Conservation (phyloP, 495 filamentous ascomycete genomes). For the Clohesyomyces aquaticus region DNA sequence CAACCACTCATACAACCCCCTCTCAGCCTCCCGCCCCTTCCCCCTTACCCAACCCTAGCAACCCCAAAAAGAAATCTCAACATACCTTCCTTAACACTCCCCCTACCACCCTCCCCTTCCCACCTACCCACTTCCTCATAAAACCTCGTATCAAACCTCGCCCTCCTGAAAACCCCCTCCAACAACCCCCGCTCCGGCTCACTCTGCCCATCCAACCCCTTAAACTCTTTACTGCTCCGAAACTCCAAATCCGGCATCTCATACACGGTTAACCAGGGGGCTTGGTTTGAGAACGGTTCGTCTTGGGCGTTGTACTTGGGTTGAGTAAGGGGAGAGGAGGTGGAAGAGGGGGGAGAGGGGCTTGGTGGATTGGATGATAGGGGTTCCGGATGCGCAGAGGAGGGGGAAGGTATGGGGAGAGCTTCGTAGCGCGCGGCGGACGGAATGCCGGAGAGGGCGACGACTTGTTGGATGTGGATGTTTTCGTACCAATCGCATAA, state of each 20-base stretch:
- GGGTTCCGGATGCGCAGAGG: not conserved
- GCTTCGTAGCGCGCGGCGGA: conserved; percentile 33
- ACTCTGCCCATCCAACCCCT: conserved; percentile 37
- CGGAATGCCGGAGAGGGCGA: conserved; percentile 32
- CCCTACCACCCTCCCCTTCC: conserved; percentile 2
- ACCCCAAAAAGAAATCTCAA: too few species aligned
- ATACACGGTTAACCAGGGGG: conserved; percentile 40
- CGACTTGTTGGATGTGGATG: conserved; percentile 39
- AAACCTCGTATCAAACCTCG: conserved; percentile 41
- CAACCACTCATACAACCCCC: not conserved
- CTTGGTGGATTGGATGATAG: not conserved
- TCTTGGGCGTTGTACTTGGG: not conserved
- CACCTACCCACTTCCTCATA: conserved; percentile 27
- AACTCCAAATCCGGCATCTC: conserved; percentile 35
- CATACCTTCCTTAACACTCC: too few species aligned
- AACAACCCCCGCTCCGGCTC: conserved; percentile 32
- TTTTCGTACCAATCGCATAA: conserved; percentile 42
- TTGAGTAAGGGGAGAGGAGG: not conserved
- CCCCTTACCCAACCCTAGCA: too few species aligned
- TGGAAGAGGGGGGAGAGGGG: not conserved
- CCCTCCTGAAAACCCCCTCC: conserved; percentile 35
- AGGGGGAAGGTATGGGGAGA: not conserved
- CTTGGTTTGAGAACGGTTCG: not conserved
- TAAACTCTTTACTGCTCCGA: conserved; percentile 31
- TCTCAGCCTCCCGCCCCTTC: too few species aligned